Evolutionary conservation across 257 asterid genomes (phyloP), one percentile per base, ranked within the genome.

Genomic region (Jacaranda copaia): DNA sequence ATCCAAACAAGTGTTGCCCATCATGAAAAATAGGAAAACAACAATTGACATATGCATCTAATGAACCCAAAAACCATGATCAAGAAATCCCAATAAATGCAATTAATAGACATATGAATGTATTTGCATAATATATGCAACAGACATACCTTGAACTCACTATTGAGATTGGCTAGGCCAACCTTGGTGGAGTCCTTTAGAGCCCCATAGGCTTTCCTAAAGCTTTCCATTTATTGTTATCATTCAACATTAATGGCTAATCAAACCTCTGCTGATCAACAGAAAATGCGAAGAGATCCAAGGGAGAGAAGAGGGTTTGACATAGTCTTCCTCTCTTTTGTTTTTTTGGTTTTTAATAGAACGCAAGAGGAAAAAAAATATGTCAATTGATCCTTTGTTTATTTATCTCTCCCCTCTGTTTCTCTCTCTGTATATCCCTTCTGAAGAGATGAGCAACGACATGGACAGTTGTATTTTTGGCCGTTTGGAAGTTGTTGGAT

Each of bases 121-220:
- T 70, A 49, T 49, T 8, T 14, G 59, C 11, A 45, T 45, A 15
- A 46, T 12, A 51, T 51, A 18, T 57, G 63, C 19, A 57, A 16
- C 1, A 2, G 7, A 11, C 65, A 49, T 64, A 92, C 98, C 97
- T 89, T 91, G 80, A 93, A 93, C 14, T 91, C 98, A 74, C 98
- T 93, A 63, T 93, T 89, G 86, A 93, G 94, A 81, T 91, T 93
- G 81, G 98, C 98, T 7, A 93, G 88, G 86, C 97, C 92, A 77
- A 93, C 98, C 72, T 70, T 89, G 79, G 97, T 93, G 74, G 98
- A 89, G 82, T 93, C 98, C 81, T 93, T 93, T 35, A 93, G 90
- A 51, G 97, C 97, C 43, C 96, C 97, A 39, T 87, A 89, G 36
- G 97, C 98, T 87, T 93, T 93, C 75, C 98, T 79, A 59, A 89